A percentile compares a stretch with the other conserved stretches of the same genome.
Conservation (phyloP, 192 early-diverging fungal genomes). For the Linnemannia schmuckeri region DNA sequence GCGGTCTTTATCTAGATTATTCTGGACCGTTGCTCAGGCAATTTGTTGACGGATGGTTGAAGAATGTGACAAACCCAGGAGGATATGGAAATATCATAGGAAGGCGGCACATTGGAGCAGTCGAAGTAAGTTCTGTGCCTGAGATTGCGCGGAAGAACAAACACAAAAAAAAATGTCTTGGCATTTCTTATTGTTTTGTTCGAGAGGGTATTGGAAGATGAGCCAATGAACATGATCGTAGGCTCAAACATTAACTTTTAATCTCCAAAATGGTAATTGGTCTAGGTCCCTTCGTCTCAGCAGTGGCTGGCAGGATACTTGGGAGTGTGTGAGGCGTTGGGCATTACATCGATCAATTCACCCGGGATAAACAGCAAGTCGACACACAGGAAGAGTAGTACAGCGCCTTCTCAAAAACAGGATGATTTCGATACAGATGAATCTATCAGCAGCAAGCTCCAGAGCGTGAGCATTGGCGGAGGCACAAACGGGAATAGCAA, state of each 20-base stretch:
- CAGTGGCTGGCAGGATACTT: constrained; percentile 47
- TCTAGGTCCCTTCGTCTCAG: constrained; percentile 29
- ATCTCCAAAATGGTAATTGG: not conserved
- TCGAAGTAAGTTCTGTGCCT: constrained; percentile 30
- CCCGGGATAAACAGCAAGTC: not conserved
- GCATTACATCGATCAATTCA: constrained; percentile 12
- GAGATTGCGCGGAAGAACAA: not conserved
- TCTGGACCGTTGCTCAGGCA: constrained; percentile 24
- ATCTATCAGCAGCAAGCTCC: not conserved
- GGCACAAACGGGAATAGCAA: not conserved
- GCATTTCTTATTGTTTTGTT: constrained; percentile 9
- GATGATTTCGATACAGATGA: not conserved
- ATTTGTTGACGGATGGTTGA: constrained; percentile 43
- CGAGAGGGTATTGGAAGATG: not conserved
- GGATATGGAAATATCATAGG: constrained; percentile 46
- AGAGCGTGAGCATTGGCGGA: constrained; percentile 15
- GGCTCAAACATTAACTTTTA: not conserved
- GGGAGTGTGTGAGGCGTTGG: constrained; percentile 38
- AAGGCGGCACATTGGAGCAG: constrained; percentile 23
- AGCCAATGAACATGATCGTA: not conserved
- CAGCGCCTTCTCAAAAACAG: not conserved
- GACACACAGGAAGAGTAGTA: not conserved
- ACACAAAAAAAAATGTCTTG: constrained; percentile 36
- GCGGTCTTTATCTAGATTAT: constrained; percentile 27
- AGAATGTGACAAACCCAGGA: constrained; percentile 13